Evolutionary conservation across 2,329 filamentous ascomycete genomes (phyloP).

Genomic region (Beauveria scarabaeidicola): DNA sequence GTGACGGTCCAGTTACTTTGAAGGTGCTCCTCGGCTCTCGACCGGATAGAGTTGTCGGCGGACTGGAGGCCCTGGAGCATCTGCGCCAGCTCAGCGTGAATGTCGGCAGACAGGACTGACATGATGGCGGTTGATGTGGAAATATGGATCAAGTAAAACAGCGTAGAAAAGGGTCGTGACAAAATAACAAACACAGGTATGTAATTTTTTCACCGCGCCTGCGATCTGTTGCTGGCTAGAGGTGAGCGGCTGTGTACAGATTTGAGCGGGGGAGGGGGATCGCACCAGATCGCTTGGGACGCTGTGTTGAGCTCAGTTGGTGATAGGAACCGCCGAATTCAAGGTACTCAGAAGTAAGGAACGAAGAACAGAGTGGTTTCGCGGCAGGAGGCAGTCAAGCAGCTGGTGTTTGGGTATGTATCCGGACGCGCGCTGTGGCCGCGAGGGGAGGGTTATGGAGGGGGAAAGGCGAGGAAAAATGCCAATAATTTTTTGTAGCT

Average conservation of each 20-base stretch:
- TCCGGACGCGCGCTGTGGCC: constrained; percentile 9
- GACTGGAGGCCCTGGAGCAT: constrained; percentile 84
- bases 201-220: not conserved
- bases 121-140: constrained; percentile 37
- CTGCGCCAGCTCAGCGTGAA: constrained; percentile 76
- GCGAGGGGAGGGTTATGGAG: constrained; percentile 11
- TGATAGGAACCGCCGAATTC: not conserved
- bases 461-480: constrained; percentile 11
- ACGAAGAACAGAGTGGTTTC: not conserved
- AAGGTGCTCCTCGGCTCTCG: constrained; percentile 82
- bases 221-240: not conserved
- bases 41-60: constrained; percentile 76
- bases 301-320: not conserved
- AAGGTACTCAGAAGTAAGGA: not conserved
- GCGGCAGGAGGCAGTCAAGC: not conserved
- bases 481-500: constrained; percentile 8
- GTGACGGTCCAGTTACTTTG: constrained; percentile 80
- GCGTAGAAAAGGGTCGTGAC: too few species aligned
- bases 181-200: not conserved
- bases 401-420: constrained; percentile 2
- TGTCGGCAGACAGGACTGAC: constrained; percentile 79
- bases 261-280: constrained; percentile 9
- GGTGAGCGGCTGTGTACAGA: not conserved
- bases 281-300: not conserved
- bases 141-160: not conserved